Evolutionary conservation across 164 flowering plant genomes (phyloP), one percentile per base, ranked within the genome.

Genomic region (Platanus orientalis): DNA sequence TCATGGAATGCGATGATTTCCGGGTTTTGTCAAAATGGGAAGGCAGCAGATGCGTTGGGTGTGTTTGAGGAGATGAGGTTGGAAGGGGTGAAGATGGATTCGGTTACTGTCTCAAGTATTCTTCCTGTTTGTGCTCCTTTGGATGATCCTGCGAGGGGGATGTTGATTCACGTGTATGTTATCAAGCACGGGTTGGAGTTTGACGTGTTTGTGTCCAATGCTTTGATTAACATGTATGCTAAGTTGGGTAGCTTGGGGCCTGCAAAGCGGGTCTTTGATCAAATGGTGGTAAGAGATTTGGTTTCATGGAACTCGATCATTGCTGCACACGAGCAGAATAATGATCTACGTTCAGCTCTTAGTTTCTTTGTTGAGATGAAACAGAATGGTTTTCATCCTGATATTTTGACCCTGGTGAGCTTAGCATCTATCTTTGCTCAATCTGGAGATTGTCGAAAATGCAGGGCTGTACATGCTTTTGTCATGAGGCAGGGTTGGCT

Each of bases 1-100:
- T 79, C 84, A 32, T 88, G 91, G 95, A 88, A 88, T 67, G 81
- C 92, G 6, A 71, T 83, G 75, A 78, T 87, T 69, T 83, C 88
- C 36, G 88, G 82, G 50, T 76, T 71, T 71, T 80, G 83, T 62
- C 85, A 83, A 51, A 79, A 73, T 69, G 92, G 86, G 12, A 61
- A 73, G 54, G 79, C 76, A 26, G 68, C 34, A 0, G 75, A 76
- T 62, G 92, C 92, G 27, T 58, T 83, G 60, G 69, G 56, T 40
- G 54, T 84, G 28, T 73, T 84, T 58, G 75, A 74, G 50, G 71
- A 79, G 30, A 80, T 87, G 89, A 80, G 65, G 61, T 28, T 54
- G 62, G 71, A 75, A 17, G 87, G 87, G 16, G 56, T 78, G 25
- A 73, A 68, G 48, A 69, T 87, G 83, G 84, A 84, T 67, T 27